phyloP scores from a whole-genome alignment of 768 basidiomycete species.

The Tylopilus rubrobrunneus region DNA sequence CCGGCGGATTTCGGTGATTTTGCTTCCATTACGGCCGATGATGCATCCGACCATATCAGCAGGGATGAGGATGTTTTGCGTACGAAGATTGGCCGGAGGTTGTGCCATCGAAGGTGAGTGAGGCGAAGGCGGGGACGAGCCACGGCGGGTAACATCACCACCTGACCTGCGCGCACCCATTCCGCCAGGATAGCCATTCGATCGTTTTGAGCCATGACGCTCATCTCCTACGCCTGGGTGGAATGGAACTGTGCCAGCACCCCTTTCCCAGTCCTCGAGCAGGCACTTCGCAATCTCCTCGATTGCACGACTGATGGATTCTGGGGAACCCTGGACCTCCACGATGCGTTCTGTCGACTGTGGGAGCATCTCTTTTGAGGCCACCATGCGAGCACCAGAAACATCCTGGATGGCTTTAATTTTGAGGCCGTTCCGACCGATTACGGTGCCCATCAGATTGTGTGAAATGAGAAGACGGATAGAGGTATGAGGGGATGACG shows the following conservation, averaged over 20 bases:
- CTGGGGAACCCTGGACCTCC: constrained; percentile 92
- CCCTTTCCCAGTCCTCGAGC: constrained; percentile 95
- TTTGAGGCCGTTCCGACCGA: constrained; percentile 93
- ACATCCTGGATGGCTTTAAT: constrained; percentile 98
- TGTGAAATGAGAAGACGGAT: constrained; percentile 98
- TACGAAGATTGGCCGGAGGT: constrained; percentile 79
- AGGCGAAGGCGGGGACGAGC: constrained; percentile 38
- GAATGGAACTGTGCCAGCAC: constrained; percentile 90
- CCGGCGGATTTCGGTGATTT: constrained; percentile 98
- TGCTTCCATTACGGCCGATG: constrained; percentile 94
- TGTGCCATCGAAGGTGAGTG: constrained; percentile 47
- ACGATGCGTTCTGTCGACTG: constrained; percentile 99
- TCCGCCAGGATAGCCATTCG: constrained; percentile 51
- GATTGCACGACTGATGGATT: constrained; percentile 89
- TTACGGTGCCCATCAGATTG: constrained; percentile 99
- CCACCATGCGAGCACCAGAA: constrained; percentile 97
- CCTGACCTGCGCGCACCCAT: constrained; percentile 57
- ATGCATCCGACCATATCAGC: constrained; percentile 98
- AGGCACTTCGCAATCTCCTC: constrained; percentile 95
- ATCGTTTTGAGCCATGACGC: constrained; percentile 48
- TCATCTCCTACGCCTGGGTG: constrained; percentile 85
- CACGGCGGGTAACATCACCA: constrained; percentile 47
- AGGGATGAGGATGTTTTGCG: constrained; percentile 99
- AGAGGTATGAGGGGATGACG: constrained; percentile 68
- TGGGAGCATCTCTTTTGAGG: constrained; percentile 97